These are phyloP conservation scores for Dictyostelium discoideum DNA, from an alignment of 78 protist genomes.

Conservation along the genomic window DNA sequence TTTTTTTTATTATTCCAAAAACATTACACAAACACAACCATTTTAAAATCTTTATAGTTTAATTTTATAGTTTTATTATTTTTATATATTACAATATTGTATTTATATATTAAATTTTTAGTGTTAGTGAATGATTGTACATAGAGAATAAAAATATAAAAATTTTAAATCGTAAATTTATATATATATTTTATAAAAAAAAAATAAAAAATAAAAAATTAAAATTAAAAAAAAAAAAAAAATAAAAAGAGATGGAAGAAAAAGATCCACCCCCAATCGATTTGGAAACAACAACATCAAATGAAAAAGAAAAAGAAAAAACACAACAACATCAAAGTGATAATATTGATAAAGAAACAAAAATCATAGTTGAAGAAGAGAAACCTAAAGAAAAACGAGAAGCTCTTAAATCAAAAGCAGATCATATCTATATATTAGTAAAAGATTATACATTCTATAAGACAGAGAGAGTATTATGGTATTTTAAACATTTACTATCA, in stretches of 20 bases:
- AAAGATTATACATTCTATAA: constrained; percentile 66
- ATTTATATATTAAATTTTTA: too few relatives aligned
- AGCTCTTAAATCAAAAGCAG: constrained; percentile 21
- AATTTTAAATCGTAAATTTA: too few relatives aligned
- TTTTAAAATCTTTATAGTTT: neutral
- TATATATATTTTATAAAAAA: too few relatives aligned
- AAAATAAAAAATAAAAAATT: too few relatives aligned
- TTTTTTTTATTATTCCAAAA: too few relatives aligned
- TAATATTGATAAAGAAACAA: neutral
- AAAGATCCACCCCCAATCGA: neutral
- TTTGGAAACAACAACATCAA: neutral
- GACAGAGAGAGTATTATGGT: constrained; percentile 72
- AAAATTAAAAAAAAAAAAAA: too few relatives aligned
- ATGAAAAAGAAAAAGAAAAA: too few relatives aligned
- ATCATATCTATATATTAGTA: constrained; percentile 26
- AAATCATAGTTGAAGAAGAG: neutral
- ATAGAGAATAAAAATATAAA: neutral
- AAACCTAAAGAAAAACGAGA: neutral
- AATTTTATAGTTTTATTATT: neutral
- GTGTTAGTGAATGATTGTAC: neutral
- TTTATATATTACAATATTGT: neutral
- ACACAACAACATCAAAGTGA: neutral
- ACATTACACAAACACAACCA: neutral
- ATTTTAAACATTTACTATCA: constrained; percentile 67
- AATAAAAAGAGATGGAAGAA: neutral